These are phyloP conservation scores for Fusarium luffae DNA, from an alignment of 2,329 filamentous ascomycete species.

Conservation along the genomic window DNA sequence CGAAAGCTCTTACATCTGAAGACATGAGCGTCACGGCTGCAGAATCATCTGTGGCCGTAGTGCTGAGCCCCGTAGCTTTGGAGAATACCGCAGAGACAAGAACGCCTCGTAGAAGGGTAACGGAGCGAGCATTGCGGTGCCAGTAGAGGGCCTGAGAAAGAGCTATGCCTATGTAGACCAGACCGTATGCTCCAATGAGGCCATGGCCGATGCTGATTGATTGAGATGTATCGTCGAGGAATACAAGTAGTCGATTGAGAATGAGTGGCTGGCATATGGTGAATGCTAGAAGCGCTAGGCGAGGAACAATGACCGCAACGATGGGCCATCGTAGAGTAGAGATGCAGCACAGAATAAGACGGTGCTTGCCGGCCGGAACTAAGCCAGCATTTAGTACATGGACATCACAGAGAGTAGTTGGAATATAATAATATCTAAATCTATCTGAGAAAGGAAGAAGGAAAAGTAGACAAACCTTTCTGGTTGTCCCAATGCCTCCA, in stretches of 20 bases:
- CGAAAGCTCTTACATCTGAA: slow-evolving; percentile 48
- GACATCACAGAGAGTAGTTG: slow-evolving; percentile 23
- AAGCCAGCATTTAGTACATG: slow-evolving; percentile 34
- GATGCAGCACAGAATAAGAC: slow-evolving; percentile 46
- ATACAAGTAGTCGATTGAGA: slow-evolving; percentile 49
- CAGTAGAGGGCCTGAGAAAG: slow-evolving; percentile 48
- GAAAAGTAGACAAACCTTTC: slow-evolving; percentile 36
- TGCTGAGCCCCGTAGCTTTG: slow-evolving; percentile 49
- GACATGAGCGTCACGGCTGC: slow-evolving; percentile 56
- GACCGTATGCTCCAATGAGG: slow-evolving; percentile 49
- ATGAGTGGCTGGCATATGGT: slow-evolving; percentile 53
- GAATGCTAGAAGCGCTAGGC: slow-evolving; percentile 50
- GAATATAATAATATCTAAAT: slow-evolving; percentile 14
- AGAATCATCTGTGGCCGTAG: slow-evolving; percentile 46
- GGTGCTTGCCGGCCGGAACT: slow-evolving; percentile 36
- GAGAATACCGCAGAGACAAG: slow-evolving; percentile 50
- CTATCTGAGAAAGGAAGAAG: slow-evolving; percentile 19
- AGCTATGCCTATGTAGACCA: slow-evolving; percentile 49
- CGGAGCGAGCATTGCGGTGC: slow-evolving; percentile 48
- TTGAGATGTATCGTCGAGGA: slow-evolving; percentile 44
- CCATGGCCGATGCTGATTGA: slow-evolving; percentile 46
- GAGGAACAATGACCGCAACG: slow-evolving; percentile 47
- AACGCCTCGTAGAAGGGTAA: slow-evolving; percentile 48
- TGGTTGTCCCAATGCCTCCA: slow-evolving; percentile 46
- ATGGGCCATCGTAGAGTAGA: slow-evolving; percentile 46